These are phyloP conservation scores for Colletotrichum sp. DNA, from an alignment of 2,329 filamentous ascomycete genomes.

Conservation along the genomic window DNA sequence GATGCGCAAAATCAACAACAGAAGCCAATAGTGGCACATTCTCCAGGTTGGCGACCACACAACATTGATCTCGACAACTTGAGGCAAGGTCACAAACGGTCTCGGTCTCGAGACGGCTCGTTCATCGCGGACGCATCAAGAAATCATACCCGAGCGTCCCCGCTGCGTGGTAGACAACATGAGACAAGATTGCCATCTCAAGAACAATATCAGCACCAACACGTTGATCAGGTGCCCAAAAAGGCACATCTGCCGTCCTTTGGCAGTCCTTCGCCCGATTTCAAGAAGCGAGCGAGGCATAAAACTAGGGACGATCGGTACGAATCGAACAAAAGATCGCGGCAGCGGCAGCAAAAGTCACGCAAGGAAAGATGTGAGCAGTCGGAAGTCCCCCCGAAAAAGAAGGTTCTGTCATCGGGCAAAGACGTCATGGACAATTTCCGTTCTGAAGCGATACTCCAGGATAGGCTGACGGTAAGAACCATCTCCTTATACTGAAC, in stretches of 20 bases:
- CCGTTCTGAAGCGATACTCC: slow-evolving; percentile 56
- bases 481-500: neutral
- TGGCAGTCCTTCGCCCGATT: slow-evolving; percentile 28
- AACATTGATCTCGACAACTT: neutral
- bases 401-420: slow-evolving; percentile 35
- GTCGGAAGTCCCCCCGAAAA: slow-evolving; percentile 21
- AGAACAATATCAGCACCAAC: neutral
- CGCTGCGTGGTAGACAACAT: neutral
- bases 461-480: slow-evolving; percentile 39
- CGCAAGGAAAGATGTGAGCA: slow-evolving; percentile 26
- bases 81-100: neutral
- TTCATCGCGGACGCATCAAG: slow-evolving; percentile 10
- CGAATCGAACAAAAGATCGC: slow-evolving; percentile 42
- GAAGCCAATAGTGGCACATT: neutral
- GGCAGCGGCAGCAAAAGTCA: slow-evolving; percentile 12
- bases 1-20: neutral
- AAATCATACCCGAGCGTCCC: neutral
- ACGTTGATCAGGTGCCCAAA: neutral
- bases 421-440: slow-evolving; percentile 62
- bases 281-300: slow-evolving; percentile 56
- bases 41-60: neutral
- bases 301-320: slow-evolving; percentile 65
- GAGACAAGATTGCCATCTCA: neutral
- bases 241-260: neutral
- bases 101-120: slow-evolving; percentile 14